Base-by-base conservation (phyloP, 129 eudicot species). In the Flaveria sonorensis region DNA sequence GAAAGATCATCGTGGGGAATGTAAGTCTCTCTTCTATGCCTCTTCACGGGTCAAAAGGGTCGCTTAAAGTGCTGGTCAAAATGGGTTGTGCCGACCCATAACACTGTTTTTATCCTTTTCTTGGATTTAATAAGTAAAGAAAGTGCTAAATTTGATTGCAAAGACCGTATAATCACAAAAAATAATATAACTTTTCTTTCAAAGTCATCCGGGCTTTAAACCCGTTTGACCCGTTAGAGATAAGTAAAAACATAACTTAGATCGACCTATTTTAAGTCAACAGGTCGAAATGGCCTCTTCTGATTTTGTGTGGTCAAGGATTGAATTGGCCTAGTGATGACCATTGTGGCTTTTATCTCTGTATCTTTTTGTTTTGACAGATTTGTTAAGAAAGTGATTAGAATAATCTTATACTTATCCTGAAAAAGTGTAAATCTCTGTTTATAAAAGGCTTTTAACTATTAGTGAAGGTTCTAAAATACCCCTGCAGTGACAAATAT, bases 1-100 rank as follows among this genome's bases (percentile, higher is more conserved):
- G 2, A 81, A 85, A 81, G 98, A 93, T 83, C 98, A 93, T 67
- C 91, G 98, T 18, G 98, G 98, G 26, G 97, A 93, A 85, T 82
- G 98, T 93, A 87, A 83, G 91, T 74, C 26, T 59, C 77, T 81
- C 45, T 28, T 43, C 9, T 57, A 2, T 53, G 16, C 14, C 59
- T 47, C 20, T 46, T 62, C 20, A 72, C 14, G 48, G 77, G 77
- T 72, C 67, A 55, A 55, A 56, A 72, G 51, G 67, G 36, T 55
- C 10, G 5, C 13, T 10, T 30, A 47, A 30, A 51, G n/a, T 8
- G 24, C n/a, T 2, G n/a, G 39, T 59, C 16, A 3, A 59, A 57
- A 20, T 11, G 32, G 65, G 32, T 59, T 11, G 19, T 43, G 19
- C 68, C 9, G 19, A 62, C 68, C 19, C 10, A 4, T 15, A 23